Base-by-base conservation (phyloP, 129 eudicot species). In the sunflower (Helianthus annuus) region DNA sequence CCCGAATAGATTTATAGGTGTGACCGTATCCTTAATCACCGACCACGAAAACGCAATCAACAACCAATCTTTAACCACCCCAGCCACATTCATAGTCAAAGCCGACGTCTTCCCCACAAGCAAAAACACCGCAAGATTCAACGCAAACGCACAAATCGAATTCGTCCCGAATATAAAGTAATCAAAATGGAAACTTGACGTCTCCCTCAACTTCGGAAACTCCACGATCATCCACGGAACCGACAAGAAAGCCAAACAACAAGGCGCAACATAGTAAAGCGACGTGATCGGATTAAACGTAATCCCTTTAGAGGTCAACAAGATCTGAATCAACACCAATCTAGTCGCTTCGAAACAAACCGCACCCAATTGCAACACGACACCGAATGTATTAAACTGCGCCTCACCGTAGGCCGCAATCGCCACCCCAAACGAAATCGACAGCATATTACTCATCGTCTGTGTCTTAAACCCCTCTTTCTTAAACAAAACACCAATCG, bases 11-110 rank as follows among this genome's bases (percentile, higher is more conserved):
- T 86, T 86, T 11, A 86, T 4, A 0, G 88, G 77, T 0, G 91
- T 80, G 10, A 86, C 91, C 0, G 87, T 86, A 63, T 86, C 91
- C 63, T 86, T 86, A 42, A 86, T 86, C 72, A 86, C 91, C 38
- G 88, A 83, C 91, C 91, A 86, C 12, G 91, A 86, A 76, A 86
- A 86, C 13, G 88, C 91, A 17, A 86, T 86, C 76, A 83, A 75
- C 81, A 83, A 38, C 87, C 87, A 83, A 66, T 83, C 87, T 70
- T 83, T 83, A 13, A 83, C 87, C 19, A 83, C 87, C 44, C 87
- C 87, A 10, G 87, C 87, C 8, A 83, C 87, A 66, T 83, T 83
- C 87, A 83, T 83, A 4, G 84, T 83, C 81, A 83, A 71, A 70
- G 87, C 87, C 16, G 84, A 83, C 10, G 87, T 83, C 81, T 83